Base-by-base conservation (phyloP, 208 protist genomes). In the Lotmaria passim region DNA sequence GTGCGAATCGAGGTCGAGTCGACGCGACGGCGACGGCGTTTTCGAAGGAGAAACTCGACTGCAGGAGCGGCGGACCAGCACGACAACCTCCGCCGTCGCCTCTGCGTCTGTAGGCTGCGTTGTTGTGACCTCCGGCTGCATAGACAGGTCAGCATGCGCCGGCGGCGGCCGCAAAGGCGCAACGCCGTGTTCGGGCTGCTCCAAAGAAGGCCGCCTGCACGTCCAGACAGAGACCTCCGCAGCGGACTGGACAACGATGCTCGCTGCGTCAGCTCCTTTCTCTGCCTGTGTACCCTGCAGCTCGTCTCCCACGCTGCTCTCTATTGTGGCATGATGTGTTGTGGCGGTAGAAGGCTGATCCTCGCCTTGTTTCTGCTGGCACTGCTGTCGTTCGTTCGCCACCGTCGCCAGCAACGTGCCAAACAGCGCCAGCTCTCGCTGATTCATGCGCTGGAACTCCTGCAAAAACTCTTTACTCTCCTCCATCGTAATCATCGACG, bases 401-500 rank as follows among this genome's bases (percentile, higher is more conserved):
- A 70, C 71, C 0, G 61, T 76, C 2, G 71, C 26, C 36, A 76
- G 62, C 56, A 76, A 56, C 5, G 61, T 70, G 4, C 62, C 71
- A 17, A 76, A 76, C 14, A 76, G 30, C 36, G 53, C 53, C 41
- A 76, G 46, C 55, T 76, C 71, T 19, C 57, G 71, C 26, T 69
- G 47, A n/a, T 69, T 65, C 62, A 76, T 57, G 34, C 48, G 61
- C 30, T 76, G 61, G n/a, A 76, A 64, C 19, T 76, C 71, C 21
- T 60, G 44, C 46, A 70, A 47, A 31, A 70, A 76, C 19, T 66
- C 36, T 6, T n/a, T 33, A 43, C 55, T 70, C 31, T 76, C 71
- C 56, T 76, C 62, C 62, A 76, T 70, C 15, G 55, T 52, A 17
- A 76, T 65, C 71, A 76, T 69, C 53, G 63, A 65, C 23, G 71